Base-by-base conservation (phyloP, 2,329 filamentous ascomycete species). In the Aspergillus sp. region DNA sequence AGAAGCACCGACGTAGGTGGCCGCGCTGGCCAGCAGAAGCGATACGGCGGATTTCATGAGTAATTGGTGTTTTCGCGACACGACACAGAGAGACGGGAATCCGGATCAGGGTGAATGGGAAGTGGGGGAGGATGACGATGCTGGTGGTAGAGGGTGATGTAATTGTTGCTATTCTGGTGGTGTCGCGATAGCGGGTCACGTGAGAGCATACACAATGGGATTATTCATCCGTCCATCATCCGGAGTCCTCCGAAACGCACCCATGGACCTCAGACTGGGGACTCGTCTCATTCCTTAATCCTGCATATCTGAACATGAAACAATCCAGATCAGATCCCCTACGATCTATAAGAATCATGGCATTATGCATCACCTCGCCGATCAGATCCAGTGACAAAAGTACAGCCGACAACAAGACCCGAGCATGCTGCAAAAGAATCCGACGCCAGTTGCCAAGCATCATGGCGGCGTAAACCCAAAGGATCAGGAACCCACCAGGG, bases 1-100 rank as follows among this genome's bases (percentile, higher is more conserved):
- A 63, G 64, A 63, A 60, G 61, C 64, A 29, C 58, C 57, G 3
- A 55, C 56, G 14, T 49, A 43, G 34, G 59, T 50, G 36, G 58
- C 55, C 20, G 62, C 50, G 36, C 54, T 54, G 14, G 59, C 55
- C 40, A 58, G 54, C 21, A 66, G 47, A 41, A 54, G 61, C 19
- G 55, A 53, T 38, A 41, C 2, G 21, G 40, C 42, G 13, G 38
- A 38, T 47, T 53, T 57, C 54, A 57, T 57, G 49, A 31, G 20
- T 19, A 19, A 14, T 16, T n/a, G 34, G 10, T 29, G 4, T 11
- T 9, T 25, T 29, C 4, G 9, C 25, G 9, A 29, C 25, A 29
- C 9, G 25, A 29, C 6, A 7, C 6, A 29, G 20, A 29, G 11
- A 41, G 32, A 29, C 2, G 16, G 31, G 17, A 20, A 23, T n/a